These are phyloP conservation scores for Neocatenulostroma microsporum DNA, from an alignment of 2,329 filamentous ascomycete species.

Conservation along the genomic window DNA sequence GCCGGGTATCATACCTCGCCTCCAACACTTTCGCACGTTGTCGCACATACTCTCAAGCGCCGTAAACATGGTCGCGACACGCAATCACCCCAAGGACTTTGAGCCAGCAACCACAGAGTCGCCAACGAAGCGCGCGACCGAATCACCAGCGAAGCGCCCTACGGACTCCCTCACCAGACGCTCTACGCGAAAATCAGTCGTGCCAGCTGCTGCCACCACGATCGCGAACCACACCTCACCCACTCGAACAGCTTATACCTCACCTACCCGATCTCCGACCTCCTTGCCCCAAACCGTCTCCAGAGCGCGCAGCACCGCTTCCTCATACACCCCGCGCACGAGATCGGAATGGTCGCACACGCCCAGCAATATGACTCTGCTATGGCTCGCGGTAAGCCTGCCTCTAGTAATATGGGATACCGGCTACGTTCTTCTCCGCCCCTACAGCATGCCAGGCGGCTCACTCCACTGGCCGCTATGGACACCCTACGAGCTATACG, in stretches of 20 bases:
- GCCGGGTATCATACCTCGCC: no score
- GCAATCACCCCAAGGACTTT: constrained; percentile 47
- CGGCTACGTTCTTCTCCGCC: constrained; percentile 69
- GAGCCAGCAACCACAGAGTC: constrained; percentile 11
- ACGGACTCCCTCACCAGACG: constrained; percentile 4
- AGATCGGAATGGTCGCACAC: constrained; percentile 49
- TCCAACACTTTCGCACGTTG: no score
- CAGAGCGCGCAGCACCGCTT: background rate
- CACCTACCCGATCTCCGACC: no score
- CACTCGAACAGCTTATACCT: no score
- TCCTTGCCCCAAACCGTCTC: background rate
- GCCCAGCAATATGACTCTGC: constrained; percentile 51
- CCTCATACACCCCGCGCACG: constrained; percentile 3
- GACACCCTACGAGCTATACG: constrained; percentile 73
- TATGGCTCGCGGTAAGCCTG: constrained; percentile 68
- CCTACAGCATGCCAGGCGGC: constrained; percentile 74
- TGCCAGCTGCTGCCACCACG: constrained; percentile 2
- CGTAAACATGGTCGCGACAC: constrained; percentile 51
- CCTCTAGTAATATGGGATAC: constrained; percentile 78
- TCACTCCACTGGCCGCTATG: constrained; percentile 63
- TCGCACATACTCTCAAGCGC: no score
- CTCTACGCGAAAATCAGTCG: constrained; percentile 10
- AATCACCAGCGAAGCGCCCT: constrained; percentile 20
- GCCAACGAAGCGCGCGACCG: constrained; percentile 12
- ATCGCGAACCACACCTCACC: constrained; percentile 1